Evolutionary conservation across 768 basidiomycete genomes (phyloP).

Genomic region (Myochromella boudieri): DNA sequence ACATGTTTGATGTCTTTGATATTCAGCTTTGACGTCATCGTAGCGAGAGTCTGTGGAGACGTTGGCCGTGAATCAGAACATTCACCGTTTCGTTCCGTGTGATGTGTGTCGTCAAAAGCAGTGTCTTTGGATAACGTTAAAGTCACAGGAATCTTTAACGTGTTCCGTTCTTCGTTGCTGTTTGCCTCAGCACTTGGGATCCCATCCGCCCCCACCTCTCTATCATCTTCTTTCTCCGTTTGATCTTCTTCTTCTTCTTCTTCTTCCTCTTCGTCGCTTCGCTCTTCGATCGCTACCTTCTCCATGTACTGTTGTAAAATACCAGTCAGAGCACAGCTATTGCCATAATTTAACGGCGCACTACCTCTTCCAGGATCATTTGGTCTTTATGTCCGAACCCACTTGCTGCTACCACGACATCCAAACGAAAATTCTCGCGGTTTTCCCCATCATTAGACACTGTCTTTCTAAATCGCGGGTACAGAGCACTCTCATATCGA

Average conservation of each 20-base stretch:
- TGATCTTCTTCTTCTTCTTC: slow-evolving; percentile 36
- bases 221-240: slow-evolving; percentile 37
- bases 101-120: too few relatives aligned
- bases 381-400: slow-evolving; percentile 88
- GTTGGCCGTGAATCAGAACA: slow-evolving; percentile 52
- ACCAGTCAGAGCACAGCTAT: slow-evolving; percentile 40
- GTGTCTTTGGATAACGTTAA: too few relatives aligned
- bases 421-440: slow-evolving; percentile 66
- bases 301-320: slow-evolving; percentile 57
- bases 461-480: slow-evolving; percentile 79
- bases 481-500: slow-evolving; percentile 87
- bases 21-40: slow-evolving; percentile 40
- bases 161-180: slow-evolving; percentile 24
- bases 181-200: too few relatives aligned
- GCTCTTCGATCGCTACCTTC: slow-evolving; percentile 23
- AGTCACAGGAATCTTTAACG: too few relatives aligned
- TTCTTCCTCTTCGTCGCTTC: slow-evolving; percentile 16
- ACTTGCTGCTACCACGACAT: slow-evolving; percentile 92
- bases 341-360: slow-evolving; percentile 23
- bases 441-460: slow-evolving; percentile 45
- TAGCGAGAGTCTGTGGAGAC: slow-evolving; percentile 41
- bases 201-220: slow-evolving; percentile 37
- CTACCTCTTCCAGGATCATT: slow-evolving; percentile 80
- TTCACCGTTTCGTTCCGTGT: too few relatives aligned
- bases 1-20: slow-evolving; percentile 53